Evolutionary conservation across 345 rosid genomes (phyloP).

Genomic region (Turritis glabra): DNA sequence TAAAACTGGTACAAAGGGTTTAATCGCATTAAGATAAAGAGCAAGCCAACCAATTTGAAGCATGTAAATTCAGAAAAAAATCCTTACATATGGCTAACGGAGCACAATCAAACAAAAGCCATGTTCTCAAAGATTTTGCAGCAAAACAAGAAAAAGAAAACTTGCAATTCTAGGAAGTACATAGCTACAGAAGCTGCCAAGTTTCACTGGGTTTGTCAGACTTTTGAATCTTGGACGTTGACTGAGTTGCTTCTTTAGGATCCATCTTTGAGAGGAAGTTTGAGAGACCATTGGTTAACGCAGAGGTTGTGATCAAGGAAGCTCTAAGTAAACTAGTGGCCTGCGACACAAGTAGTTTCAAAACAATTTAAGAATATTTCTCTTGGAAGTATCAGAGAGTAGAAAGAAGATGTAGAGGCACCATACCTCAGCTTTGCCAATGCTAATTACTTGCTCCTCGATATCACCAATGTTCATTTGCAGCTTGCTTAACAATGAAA

Average conservation of each 20-base stretch:
- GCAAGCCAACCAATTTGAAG: background rate
- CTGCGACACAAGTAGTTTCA: background rate
- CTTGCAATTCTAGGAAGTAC: too few relatives aligned
- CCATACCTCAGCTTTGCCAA: constrained; percentile 24
- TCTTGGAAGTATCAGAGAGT: too few relatives aligned
- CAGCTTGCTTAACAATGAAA: constrained; percentile 14
- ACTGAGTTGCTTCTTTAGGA: constrained; percentile 1
- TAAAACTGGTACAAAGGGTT: too few relatives aligned
- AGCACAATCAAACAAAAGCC: too few relatives aligned
- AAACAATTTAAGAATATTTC: too few relatives aligned
- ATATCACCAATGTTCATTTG: constrained; percentile 9
- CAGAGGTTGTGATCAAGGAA: constrained; percentile 24
- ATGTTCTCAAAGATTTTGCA: too few relatives aligned
- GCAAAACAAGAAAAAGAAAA: too few relatives aligned
- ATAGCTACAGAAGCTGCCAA: too few relatives aligned
- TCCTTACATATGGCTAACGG: background rate
- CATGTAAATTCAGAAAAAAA: background rate
- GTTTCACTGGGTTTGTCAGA: constrained; percentile 22
- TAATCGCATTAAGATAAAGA: background rate
- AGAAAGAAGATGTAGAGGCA: background rate
- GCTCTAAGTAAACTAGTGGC: constrained; percentile 28
- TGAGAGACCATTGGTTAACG: constrained; percentile 24
- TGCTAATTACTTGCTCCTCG: constrained; percentile 25
- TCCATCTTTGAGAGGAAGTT: constrained; percentile 1
- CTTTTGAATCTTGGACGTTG: background rate